These are phyloP conservation scores for Sporothrix euskadiensis DNA, from an alignment of 2,329 filamentous ascomycete genomes.

Conservation along the genomic window DNA sequence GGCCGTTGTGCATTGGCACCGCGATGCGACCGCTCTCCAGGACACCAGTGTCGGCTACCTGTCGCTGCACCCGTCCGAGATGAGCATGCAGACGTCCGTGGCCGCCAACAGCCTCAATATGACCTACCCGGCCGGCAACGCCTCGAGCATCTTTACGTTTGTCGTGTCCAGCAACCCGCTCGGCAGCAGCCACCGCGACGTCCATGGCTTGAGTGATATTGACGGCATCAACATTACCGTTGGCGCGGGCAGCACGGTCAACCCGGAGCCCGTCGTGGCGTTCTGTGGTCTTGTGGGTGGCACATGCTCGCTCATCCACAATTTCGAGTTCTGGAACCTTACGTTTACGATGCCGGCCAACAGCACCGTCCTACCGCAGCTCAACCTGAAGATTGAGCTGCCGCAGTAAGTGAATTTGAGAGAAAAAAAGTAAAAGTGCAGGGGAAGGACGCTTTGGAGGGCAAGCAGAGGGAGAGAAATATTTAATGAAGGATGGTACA, in stretches of 20 bases:
- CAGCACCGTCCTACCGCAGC: slow-evolving; percentile 26
- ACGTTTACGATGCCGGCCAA: slow-evolving; percentile 44
- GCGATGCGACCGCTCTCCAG: slow-evolving; percentile 33
- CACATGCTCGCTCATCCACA: slow-evolving; percentile 36
- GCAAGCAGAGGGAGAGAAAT: neutral
- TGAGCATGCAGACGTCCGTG: slow-evolving; percentile 45
- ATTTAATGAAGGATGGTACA: neutral
- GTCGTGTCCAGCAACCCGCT: slow-evolving; percentile 49
- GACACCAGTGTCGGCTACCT: slow-evolving; percentile 42
- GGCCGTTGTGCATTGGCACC: slow-evolving; percentile 59
- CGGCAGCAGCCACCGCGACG: slow-evolving; percentile 44
- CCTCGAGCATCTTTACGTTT: slow-evolving; percentile 52
- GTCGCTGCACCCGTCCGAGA: slow-evolving; percentile 41
- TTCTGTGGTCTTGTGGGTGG: slow-evolving; percentile 48
- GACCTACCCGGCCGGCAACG: slow-evolving; percentile 55
- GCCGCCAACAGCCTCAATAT: slow-evolving; percentile 48
- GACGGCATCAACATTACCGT: slow-evolving; percentile 50
- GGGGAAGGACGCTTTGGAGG: neutral
- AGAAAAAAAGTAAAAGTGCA: neutral
- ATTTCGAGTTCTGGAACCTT: slow-evolving; percentile 52
- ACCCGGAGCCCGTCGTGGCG: slow-evolving; percentile 43
- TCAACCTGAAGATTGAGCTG: slow-evolving; percentile 26
- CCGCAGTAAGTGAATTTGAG: neutral
- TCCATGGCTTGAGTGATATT: slow-evolving; percentile 50
- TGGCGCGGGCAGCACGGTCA: slow-evolving; percentile 44